phyloP scores from a whole-genome alignment of 164 flowering plant species.

The Dillenia suffruticosa region DNA sequence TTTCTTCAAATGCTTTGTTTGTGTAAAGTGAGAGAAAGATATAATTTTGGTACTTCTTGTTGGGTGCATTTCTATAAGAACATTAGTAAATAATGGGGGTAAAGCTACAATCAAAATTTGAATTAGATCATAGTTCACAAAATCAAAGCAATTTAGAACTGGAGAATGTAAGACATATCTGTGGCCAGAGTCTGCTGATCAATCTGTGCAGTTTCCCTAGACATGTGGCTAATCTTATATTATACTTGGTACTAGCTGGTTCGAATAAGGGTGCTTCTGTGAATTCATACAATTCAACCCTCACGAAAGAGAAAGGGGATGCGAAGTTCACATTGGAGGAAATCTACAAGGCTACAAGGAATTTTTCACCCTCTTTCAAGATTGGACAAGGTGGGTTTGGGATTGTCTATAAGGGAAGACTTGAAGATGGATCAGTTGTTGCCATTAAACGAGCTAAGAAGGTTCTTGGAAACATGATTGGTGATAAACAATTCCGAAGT shows the following conservation, averaged over 20 bases:
- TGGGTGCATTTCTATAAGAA: no score
- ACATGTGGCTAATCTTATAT: no score
- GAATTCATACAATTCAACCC: slow-evolving; percentile 34
- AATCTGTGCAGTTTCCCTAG: no score
- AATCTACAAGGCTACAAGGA: slow-evolving; percentile 64
- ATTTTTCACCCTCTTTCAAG: slow-evolving; percentile 70
- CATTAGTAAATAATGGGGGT: no score
- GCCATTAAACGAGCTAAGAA: slow-evolving; percentile 93
- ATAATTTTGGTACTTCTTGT: no score
- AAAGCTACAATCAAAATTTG: no score
- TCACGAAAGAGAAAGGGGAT: slow-evolving; percentile 38
- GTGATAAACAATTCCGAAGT: slow-evolving; percentile 66
- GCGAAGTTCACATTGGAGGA: slow-evolving; percentile 58
- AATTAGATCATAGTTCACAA: no score
- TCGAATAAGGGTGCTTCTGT: slow-evolving; percentile 30
- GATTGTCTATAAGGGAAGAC: slow-evolving; percentile 73
- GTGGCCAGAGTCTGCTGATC: no score
- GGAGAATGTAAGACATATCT: no score
- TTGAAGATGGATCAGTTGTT: slow-evolving; percentile 67
- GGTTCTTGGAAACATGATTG: slow-evolving; percentile 32
- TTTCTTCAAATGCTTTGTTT: no score
- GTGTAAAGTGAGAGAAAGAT: no score
- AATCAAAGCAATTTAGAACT: no score
- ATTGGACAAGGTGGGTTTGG: slow-evolving; percentile 98
- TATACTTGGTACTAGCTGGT: not conserved